Conservation (phyloP, 164 flowering plant species). For the Magnolia kwangsiensis region DNA sequence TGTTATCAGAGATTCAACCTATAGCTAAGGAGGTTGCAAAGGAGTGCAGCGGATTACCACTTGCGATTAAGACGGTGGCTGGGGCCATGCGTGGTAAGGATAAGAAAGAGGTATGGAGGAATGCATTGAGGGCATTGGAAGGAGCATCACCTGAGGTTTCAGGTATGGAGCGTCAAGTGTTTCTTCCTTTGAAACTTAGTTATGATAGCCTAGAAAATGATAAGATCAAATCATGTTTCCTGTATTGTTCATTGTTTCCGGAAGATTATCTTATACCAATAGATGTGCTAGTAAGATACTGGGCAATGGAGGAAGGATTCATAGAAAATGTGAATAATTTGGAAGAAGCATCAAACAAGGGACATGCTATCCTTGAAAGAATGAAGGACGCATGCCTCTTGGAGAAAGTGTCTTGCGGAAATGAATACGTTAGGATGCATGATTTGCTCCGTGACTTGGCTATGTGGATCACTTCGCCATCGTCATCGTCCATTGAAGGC, state of each 20-base stretch:
- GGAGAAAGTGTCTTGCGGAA: background rate
- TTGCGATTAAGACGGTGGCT: background rate
- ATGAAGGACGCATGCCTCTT: constrained; percentile 8
- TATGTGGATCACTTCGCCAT: background rate
- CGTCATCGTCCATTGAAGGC: background rate
- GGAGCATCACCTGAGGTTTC: background rate
- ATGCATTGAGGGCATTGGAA: background rate
- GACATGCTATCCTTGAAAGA: background rate
- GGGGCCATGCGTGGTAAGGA: background rate
- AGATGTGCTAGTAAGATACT: no score
- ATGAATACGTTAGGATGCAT: constrained; percentile 1
- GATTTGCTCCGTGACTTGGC: background rate
- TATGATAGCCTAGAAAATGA: no score
- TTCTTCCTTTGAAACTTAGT: no score
- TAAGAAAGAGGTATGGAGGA: background rate
- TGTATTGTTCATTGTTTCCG: no score
- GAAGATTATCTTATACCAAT: no score
- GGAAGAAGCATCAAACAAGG: background rate
- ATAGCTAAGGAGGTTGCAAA: background rate
- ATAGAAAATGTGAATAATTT: background rate
- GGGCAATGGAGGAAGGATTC: no score
- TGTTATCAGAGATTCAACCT: background rate
- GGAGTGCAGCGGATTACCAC: constrained; percentile 1
- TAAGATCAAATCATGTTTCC: no score
- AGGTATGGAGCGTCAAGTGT: background rate